A percentile compares a stretch with the other conserved stretches of the same genome.
Conservation (phyloP, 192 early-diverging fungal genomes). For the Backusella parvicylindrica region DNA sequence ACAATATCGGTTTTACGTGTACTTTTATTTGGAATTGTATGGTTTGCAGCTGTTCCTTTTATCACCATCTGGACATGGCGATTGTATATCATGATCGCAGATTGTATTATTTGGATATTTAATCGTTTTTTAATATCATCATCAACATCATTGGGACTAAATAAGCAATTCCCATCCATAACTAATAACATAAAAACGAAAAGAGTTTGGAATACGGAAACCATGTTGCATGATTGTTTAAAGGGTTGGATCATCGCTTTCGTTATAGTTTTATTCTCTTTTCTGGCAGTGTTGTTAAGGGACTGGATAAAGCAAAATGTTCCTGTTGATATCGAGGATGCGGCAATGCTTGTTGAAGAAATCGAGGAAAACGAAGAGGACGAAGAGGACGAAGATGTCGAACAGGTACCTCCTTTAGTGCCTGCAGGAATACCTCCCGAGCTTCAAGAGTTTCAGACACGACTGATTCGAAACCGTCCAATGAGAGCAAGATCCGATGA, state of each 20-base stretch:
- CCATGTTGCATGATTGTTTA: constrained; percentile 64
- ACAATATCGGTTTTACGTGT: constrained; percentile 49
- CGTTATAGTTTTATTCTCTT: constrained; percentile 72
- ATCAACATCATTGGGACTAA: not conserved
- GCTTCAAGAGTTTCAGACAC: not conserved
- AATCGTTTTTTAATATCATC: not conserved
- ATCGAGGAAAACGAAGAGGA: not conserved
- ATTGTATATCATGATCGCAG: constrained; percentile 77
- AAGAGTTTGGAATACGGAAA: constrained; percentile 20
- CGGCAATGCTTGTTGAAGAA: not conserved
- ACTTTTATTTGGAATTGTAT: constrained; percentile 61
- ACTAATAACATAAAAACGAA: not conserved
- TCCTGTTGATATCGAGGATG: constrained; percentile 26
- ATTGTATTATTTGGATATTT: constrained; percentile 9
- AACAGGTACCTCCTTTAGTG: not conserved
- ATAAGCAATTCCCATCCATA: not conserved
- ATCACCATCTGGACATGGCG: constrained; percentile 82
- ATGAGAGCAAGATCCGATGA: not conserved
- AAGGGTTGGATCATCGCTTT: constrained; percentile 84
- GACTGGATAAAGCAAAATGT: constrained; percentile 87
- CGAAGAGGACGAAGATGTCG: not conserved
- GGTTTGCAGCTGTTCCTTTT: constrained; percentile 84
- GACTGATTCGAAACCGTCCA: too few species aligned
- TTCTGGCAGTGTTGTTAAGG: constrained; percentile 73
- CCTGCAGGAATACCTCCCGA: not conserved